Evolutionary conservation across 2,329 filamentous ascomycete species (phyloP).

Genomic region (Fusarium tricinctum): DNA sequence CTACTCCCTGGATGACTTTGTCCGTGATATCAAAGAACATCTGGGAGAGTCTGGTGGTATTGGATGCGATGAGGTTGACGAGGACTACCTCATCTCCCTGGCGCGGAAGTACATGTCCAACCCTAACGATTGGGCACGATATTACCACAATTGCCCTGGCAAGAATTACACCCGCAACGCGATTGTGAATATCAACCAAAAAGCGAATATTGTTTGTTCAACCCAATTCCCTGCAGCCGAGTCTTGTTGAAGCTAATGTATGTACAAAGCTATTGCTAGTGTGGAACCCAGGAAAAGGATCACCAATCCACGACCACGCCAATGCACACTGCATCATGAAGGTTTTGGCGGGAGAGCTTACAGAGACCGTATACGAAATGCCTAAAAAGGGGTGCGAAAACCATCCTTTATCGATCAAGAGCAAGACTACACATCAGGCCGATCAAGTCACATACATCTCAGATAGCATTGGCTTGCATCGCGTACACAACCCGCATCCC

Average conservation of each 20-base stretch:
- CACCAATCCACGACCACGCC: slow-evolving; percentile 23
- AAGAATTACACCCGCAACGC: slow-evolving; percentile 23
- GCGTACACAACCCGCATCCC: slow-evolving; percentile 22
- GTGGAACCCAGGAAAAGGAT: slow-evolving; percentile 25
- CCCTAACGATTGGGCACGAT: slow-evolving; percentile 19
- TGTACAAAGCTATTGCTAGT: not conserved
- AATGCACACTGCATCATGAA: slow-evolving; percentile 27
- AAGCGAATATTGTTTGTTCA: slow-evolving; percentile 16
- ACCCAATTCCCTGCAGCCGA: rapidly evolving
- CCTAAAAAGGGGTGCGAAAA: not conserved
- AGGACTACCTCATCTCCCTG: slow-evolving; percentile 13
- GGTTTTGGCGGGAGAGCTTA: slow-evolving; percentile 16
- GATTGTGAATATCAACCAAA: slow-evolving; percentile 15
- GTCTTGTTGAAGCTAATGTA: not conserved
- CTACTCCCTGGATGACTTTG: not conserved
- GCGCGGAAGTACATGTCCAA: slow-evolving; percentile 14
- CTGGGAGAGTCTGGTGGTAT: slow-evolving; percentile 10
- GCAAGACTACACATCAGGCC: slow-evolving; percentile 1
- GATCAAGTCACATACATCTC: slow-evolving; percentile 28
- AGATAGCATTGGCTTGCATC: slow-evolving; percentile 18
- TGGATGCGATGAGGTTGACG: slow-evolving; percentile 17
- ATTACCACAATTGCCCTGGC: slow-evolving; percentile 20
- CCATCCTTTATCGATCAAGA: slow-evolving; percentile 9
- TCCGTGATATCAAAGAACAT: not conserved
- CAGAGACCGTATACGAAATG: slow-evolving; percentile 16